Evolutionary conservation across 768 basidiomycete genomes (phyloP).

Genomic region (Serendipita sp.): DNA sequence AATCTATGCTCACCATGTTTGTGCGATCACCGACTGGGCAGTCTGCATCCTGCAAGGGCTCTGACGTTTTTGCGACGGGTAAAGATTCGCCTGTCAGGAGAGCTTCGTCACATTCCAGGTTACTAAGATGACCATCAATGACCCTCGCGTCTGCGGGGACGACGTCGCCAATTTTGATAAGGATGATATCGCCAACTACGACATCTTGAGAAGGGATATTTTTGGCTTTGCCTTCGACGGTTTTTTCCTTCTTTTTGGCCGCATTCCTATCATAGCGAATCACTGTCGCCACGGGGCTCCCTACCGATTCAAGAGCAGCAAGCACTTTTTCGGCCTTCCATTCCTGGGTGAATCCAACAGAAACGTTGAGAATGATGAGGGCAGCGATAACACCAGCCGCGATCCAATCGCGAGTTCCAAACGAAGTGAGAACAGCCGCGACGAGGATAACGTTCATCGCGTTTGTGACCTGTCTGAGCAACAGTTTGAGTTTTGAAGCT

Average conservation of each 20-base stretch:
- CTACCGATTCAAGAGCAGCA: conserved; percentile 31
- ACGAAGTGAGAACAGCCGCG: conserved; percentile 31
- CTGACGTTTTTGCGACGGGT: conserved; percentile 29
- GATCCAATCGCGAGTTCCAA: conserved; percentile 38
- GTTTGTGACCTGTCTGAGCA: conserved; percentile 21
- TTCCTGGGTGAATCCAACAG: conserved; percentile 15
- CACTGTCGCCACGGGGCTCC: conserved; percentile 30
- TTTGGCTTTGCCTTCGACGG: conserved; percentile 24
- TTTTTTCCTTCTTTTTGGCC: neutral
- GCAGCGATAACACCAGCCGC: conserved; percentile 34
- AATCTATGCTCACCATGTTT: conserved; percentile 23
- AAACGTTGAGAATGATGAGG: conserved; percentile 27
- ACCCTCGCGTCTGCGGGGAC: conserved; percentile 33
- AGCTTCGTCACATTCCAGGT: conserved; percentile 34
- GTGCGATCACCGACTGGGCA: conserved; percentile 27
- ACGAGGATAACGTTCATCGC: conserved; percentile 22
- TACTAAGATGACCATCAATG: conserved; percentile 22
- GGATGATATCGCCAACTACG: conserved; percentile 26
- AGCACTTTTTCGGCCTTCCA: conserved; percentile 34
- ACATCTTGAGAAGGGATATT: conserved; percentile 27
- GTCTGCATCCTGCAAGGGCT: conserved; percentile 16
- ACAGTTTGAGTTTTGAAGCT: conserved; percentile 7
- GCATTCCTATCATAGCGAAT: neutral
- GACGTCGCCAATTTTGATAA: conserved; percentile 26
- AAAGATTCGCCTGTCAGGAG: conserved; percentile 37